Conservation (phyloP, 140 eudicot genomes). For the Anethum foeniculum region DNA sequence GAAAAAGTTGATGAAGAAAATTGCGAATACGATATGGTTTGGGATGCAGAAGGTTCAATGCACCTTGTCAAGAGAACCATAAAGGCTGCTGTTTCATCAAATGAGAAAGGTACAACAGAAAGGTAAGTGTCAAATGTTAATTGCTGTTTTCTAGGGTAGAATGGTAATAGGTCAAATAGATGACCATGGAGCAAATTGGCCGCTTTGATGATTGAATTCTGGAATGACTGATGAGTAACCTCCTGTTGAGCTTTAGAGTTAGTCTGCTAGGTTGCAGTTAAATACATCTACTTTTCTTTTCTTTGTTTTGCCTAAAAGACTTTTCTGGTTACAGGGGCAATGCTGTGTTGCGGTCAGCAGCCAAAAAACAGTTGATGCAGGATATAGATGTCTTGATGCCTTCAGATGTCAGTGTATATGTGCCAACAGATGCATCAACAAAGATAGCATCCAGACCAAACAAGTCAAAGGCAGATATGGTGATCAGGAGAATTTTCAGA, state of each 20-base stretch:
- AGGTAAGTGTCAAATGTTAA: slow-evolving; percentile 32
- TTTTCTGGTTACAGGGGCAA: slow-evolving; percentile 47
- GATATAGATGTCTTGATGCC: slow-evolving; percentile 38
- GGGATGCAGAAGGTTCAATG: slow-evolving; percentile 99
- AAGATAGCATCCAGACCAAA: slow-evolving; percentile 29
- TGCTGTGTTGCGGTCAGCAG: slow-evolving; percentile 66
- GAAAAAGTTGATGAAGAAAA: slow-evolving; percentile 81
- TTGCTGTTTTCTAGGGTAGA: not conserved
- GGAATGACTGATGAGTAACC: not conserved
- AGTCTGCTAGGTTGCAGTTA: not conserved
- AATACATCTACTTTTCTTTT: not conserved
- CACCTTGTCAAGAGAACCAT: slow-evolving; percentile 69
- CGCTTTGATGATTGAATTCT: not conserved
- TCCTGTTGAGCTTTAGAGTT: not conserved
- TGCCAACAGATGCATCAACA: slow-evolving; percentile 25
- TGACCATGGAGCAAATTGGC: not conserved
- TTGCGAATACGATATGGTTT: slow-evolving; percentile 79
- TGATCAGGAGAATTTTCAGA: slow-evolving; percentile 44
- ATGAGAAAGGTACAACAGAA: slow-evolving; percentile 43
- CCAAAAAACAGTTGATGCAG: slow-evolving; percentile 49
- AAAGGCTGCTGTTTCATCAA: slow-evolving; percentile 27
- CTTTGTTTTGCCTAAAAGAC: not conserved
- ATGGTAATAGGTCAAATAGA: not conserved
- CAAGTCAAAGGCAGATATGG: slow-evolving; percentile 39
- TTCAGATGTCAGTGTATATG: slow-evolving; percentile 37